Evolutionary conservation across 495 filamentous ascomycete genomes (phyloP).

Genomic region (Aspergillus ostianus): DNA sequence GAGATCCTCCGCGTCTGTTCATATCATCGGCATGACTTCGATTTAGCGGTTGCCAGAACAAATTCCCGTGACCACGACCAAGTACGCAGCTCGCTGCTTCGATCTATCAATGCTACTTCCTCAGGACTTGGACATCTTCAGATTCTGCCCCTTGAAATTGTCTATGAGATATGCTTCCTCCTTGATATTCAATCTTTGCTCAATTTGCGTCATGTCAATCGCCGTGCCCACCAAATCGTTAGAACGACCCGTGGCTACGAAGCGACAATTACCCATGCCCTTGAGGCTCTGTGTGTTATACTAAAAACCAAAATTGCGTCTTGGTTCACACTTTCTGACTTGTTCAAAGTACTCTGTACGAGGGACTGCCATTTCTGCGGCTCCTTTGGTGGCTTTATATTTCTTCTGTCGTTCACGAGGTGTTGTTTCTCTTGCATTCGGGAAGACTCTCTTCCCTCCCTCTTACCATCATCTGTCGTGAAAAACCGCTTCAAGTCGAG

Average conservation of each 20-base stretch:
- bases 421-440: constrained; percentile 19
- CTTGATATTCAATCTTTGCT: constrained; percentile 16
- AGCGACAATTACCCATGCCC: constrained; percentile 15
- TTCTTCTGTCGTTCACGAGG: constrained; percentile 16
- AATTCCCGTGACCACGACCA: constrained; percentile 8
- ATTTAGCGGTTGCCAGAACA: constrained; percentile 9
- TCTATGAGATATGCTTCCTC: constrained; percentile 15
- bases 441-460: constrained; percentile 9
- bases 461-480: constrained; percentile 6
- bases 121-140: constrained; percentile 11
- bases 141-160: constrained; percentile 10
- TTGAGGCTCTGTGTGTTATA: constrained; percentile 13
- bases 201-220: constrained; percentile 15
- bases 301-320: constrained; percentile 14
- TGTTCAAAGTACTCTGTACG: constrained; percentile 17
- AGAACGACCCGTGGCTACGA: constrained; percentile 11
- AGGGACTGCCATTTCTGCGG: constrained; percentile 17
- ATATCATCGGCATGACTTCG: constrained; percentile 15
- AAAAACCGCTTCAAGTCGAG: constrained; percentile 6
- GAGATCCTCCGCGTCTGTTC: constrained; percentile 13
- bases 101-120: constrained; percentile 3
- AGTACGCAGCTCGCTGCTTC: constrained; percentile 13
- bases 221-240: constrained; percentile 16
- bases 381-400: constrained; percentile 16
- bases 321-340: constrained; percentile 14